Base-by-base conservation (phyloP, 345 rosid genomes). In the Bruguiera sexangula region DNA sequence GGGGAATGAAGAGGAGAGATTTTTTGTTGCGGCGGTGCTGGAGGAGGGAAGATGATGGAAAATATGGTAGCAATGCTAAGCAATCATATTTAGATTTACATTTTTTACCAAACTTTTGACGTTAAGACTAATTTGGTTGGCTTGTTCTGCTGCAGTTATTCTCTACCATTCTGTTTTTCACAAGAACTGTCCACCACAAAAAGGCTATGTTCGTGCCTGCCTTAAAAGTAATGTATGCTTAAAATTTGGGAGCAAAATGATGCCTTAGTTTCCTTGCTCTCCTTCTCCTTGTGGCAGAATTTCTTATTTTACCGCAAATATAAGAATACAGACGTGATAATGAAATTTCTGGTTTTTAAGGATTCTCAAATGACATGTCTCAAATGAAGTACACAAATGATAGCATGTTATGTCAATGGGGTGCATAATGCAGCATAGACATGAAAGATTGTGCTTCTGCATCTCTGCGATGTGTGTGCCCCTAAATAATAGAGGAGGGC, bases 41-140 rank as follows among this genome's bases (percentile, higher is more conserved):
- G 98, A 88, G 98, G 82, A 86, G 98, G 82, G 98, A 93, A 82
- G 97, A 89, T 75, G 97, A 89, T 71, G 97, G 98, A 65, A 91
- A 96, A 72, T 93, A 93, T 82, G 98, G 98, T 93, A 70, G 29
- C 73, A 22, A 67, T 57, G 15, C 62, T 76, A 32, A 54, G 31
- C 43, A 63, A 70, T 30, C 67, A 48, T 66, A 65, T 51, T 59
- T 67, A 54, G 21, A 73, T 22, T 73, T 60, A 31, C 62, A 67
- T 68, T 63, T 20, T 55, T 56, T 18, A 53, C n/a, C 67, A 43
- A 62, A 66, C 37, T 53, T 54, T 56, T 64, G 29, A 43, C 60
- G 68, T 69, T 32, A 39, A 55, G 65, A 51, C 74, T 68, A 76
- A 69, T 36, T 76, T 34, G 6, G 76, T 77, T 60, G 24, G 39